These are phyloP conservation scores for Serendipita indica DNA, from an alignment of 768 basidiomycete genomes.

Conservation along the genomic window DNA sequence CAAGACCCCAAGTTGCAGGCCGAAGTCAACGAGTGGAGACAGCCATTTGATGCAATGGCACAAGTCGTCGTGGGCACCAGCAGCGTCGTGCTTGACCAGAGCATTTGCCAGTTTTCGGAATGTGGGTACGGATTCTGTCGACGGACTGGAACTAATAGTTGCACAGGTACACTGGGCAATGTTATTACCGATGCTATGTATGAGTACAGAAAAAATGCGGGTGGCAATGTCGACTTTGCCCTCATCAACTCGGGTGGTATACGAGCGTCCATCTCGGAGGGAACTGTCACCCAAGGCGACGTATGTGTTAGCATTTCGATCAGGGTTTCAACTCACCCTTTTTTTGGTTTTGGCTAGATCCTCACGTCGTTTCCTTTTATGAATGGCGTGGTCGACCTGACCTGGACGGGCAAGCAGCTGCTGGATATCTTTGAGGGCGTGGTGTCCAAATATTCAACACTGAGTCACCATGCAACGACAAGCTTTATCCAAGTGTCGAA, in stretches of 20 bases:
- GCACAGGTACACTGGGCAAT: constrained; percentile 26
- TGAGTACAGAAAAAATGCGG: constrained; percentile 22
- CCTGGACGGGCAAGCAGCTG: constrained; percentile 27
- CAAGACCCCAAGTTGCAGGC: constrained; percentile 26
- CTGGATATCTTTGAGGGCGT: constrained; percentile 33
- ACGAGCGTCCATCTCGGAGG: constrained; percentile 27
- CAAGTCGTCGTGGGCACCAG: constrained; percentile 27
- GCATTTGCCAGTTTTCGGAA: constrained; percentile 29
- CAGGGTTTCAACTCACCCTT: not conserved
- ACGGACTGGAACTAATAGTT: not conserved
- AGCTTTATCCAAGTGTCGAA: constrained; percentile 31
- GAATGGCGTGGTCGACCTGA: constrained; percentile 28
- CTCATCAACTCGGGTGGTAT: constrained; percentile 33
- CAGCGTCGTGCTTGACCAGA: constrained; percentile 24
- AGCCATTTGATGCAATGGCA: constrained; percentile 26
- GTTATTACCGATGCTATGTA: constrained; percentile 31
- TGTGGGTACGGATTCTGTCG: constrained; percentile 17
- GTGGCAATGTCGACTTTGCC: constrained; percentile 21
- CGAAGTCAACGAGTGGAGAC: constrained; percentile 27
- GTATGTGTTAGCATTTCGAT: constrained; percentile 9
- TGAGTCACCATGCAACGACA: constrained; percentile 23
- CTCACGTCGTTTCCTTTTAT: constrained; percentile 33
- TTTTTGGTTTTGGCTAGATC: constrained; percentile 11
- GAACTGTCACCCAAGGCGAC: constrained; percentile 28
- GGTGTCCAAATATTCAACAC: constrained; percentile 21